Base-by-base conservation (phyloP, 169 alveolate genomes). In the Toxoplasma gondii region DNA sequence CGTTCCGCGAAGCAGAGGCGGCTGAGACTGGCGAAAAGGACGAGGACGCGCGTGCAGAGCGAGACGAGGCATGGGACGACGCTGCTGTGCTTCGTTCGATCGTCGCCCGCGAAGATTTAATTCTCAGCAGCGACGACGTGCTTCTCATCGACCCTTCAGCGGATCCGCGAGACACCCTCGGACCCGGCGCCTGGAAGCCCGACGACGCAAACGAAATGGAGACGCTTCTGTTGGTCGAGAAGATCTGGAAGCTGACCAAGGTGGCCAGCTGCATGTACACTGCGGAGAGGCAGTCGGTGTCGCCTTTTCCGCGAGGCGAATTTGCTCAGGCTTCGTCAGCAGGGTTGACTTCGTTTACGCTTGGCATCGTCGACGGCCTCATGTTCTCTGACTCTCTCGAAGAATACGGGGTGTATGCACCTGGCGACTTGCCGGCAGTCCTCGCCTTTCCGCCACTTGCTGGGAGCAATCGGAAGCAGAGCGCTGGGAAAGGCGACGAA, bases 351-450 rank as follows among this genome's bases (percentile, higher is more conserved):
- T 36, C 43, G 2, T 74, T 34, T n/a, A 17, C n/a, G 4, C n/a
- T 78, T 10, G 86, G 86, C 22, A n/a, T 78, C 16, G 86, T 78
- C 49, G 90, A 82, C 38, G 90, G 90, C 19, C 17, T 39, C 17
- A 7, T 43, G 67, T 82, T 41, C 38, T 82, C 90, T 1, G 67
- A 82, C 1, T 38, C 90, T 7, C 90, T 82, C 53, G 90, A 82
- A 31, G n/a, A 39, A 9, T 38, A 82, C 90, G 90, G 64, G 38
- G 90, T 82, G 24, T 41, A 82, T 43, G 27, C 54, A 82, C 69
- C 54, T 10, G 90, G 67, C 19, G 90, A 82, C 41, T 67, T 82
- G 34, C 90, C 90, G n/a, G 90, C 90, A 12, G 90, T 82, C 64
- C 17, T 82, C 38, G 44, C 90, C 38, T 38, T 82, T 17, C 90